These are phyloP conservation scores for Diutina rugosa DNA, from an alignment of 1,139 yeast species.

Conservation along the genomic window DNA sequence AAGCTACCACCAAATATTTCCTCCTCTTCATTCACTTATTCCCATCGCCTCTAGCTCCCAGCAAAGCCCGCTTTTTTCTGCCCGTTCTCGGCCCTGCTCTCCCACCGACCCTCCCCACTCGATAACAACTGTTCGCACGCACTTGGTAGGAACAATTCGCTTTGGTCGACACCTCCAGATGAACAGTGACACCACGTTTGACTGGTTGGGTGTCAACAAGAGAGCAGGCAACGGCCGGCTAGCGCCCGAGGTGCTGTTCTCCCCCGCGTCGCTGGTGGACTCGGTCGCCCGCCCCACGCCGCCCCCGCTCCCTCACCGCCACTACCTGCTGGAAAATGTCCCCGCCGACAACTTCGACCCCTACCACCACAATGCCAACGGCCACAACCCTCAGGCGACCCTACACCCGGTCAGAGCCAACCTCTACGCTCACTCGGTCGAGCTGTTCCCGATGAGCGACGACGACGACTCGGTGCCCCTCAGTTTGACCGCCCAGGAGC, in stretches of 20 bases:
- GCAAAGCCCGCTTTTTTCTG: neutral
- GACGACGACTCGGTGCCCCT: conserved; percentile 33
- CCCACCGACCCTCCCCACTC: neutral
- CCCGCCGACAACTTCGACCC: neutral
- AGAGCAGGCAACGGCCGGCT: neutral
- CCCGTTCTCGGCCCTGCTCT: neutral
- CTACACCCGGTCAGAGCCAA: conserved; percentile 3
- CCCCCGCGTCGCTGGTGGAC: neutral
- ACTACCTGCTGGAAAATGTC: conserved; percentile 3
- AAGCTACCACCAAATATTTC: too few species aligned
- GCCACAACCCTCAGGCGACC: conserved; percentile 3
- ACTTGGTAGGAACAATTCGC: neutral
- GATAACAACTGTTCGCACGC: neutral
- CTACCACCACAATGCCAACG: neutral
- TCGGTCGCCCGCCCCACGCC: neutral
- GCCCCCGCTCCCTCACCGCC: neutral
- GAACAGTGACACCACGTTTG: neutral
- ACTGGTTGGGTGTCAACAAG: conserved; percentile 1
- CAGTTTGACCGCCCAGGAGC: conserved; percentile 46
- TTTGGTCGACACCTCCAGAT: neutral
- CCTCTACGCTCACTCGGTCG: conserved; percentile 2
- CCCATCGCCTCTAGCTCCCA: too few species aligned
- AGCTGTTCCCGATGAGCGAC: neutral
- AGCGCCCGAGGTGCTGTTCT: conserved; percentile 1
- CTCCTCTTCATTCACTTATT: too few species aligned